Base-by-base conservation (phyloP, 148 eudicot species). In the Rhododendron henanense region DNA sequence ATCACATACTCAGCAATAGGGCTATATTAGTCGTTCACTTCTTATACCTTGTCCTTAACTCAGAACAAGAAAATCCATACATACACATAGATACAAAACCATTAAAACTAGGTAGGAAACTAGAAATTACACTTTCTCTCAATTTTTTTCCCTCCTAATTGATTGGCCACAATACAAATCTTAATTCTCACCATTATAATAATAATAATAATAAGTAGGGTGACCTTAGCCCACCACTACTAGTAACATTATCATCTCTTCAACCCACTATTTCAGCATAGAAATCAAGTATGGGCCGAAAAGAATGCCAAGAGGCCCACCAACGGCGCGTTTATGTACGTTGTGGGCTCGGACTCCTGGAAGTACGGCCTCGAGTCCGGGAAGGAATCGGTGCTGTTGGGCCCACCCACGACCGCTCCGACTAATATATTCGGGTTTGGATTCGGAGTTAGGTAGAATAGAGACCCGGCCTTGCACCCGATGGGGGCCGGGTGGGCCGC, bases 341-440 rank as follows among this genome's bases (percentile, higher is more conserved):
- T 97, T 5, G 99, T 94, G 90, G 99, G 99, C 92, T 95, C 98
- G 0, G 99, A 91, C 81, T 97, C 96, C 84, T 94, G 95, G 79
- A 94, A 94, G 85, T 79, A 93, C 1, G 98, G 95, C 94, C 99
- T 94, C 0, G 98, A 94, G 87, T 97, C 99, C 0, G 98, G 96
- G 59, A 95, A 95, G 0, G 94, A 89, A 83, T 97, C 99, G 0
- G 96, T 35, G 79, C 87, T 92, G 83, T 97, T 92, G 4, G 99
- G 99, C 86, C 99, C 98, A 67, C 99, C 99, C 73, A 97, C 98
- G 1, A 97, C 98, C 1, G 99, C 99, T 23, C 99, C 99, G 4
- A 94, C 89, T 2, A 97, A 85, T 48, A 89, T 18, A 87, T 97
- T 97, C 0, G 97, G 99, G 91, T 97, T 95, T 1, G 96, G 96